Evolutionary conservation across 163 green algal species (phyloP), one percentile per base, ranked within the genome.

Genomic region (Prototheca cutis): DNA sequence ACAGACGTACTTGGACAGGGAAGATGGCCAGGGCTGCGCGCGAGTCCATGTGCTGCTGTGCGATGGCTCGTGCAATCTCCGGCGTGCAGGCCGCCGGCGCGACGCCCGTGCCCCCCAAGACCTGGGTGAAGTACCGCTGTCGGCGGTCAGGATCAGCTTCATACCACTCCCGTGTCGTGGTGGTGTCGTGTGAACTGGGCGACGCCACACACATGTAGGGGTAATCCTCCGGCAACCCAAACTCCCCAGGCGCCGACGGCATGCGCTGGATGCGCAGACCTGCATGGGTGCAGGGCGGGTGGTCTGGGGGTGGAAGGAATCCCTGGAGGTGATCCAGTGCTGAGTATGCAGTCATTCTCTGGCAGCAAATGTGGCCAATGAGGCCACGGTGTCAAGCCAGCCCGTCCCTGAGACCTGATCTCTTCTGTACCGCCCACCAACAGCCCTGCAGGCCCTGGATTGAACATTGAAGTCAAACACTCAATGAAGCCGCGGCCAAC

Each of bases 191-290:
- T 73, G 83, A 95, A 17, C 87, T 94, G 8, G 91, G 91, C 1
- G 78, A 87, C 2, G 79, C 82, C 31, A 93, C 81, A 0, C 76
- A 86, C 61, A 94, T 76, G 76, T 97, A 97, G 17, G 86, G 78
- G 73, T 98, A 97, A 19, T 66, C 32, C 5, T 63, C 65, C 0
- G 87, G 88, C 59, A 86, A 76, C 21, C 84, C 84, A 80, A 97
- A 97, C 69, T 94, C 80, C 10, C 55, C 24, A n/a, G 59, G 53
- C 39, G 82, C 73, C 2, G 67, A 71, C 17, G 88, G 73, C 91
- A 97, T 97, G 52, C 90, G 81, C 74, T 98, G 90, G 59, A 98
- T 97, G 59, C 91, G 81, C 66, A 98, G 77, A 4, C 90, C 68
- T 84, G 80, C n/a, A n/a, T n/a, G n/a, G n/a, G n/a, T n/a, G n/a